Evolutionary conservation across 2,329 filamentous ascomycete genomes (phyloP), one percentile per base, ranked within the genome.

Genomic region (Dichotomopilus funicola): DNA sequence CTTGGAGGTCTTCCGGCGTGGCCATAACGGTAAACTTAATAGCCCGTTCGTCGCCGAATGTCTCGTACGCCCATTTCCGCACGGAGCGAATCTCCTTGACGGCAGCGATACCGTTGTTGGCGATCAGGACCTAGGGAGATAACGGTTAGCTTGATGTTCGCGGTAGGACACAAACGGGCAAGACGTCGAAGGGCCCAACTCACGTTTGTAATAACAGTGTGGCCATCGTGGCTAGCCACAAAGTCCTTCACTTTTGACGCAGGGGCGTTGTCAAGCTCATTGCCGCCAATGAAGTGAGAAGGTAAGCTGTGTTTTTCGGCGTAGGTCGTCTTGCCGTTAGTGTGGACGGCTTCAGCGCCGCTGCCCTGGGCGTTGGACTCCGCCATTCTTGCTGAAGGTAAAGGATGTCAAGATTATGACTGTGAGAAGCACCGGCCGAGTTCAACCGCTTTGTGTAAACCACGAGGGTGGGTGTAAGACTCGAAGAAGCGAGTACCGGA

Each of bases 21-120:
- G 94, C 94, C 94, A 99, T 99, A 71, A 99, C 94, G 61, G 94
- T 99, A 78, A 99, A 99, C 71, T 97, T 91, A 70, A 99, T 96
- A 66, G 92, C 94, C 69, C 88, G 85, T 79, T 99, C 94, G 75
- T 99, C 91, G 76, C 94, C 92, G 71, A 99, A 99, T 6, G 89
- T 95, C 77, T 99, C 94, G 85, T 99, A 99, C 59, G 94, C 94
- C 94, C 94, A 99, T 91, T 97, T 99, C 74, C 94, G 88, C 70
- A 99, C 92, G 58, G 92, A 97, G 73, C 94, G 86, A 71, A 99
- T 99, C 76, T 99, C 94, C 77, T 99, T 99, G 73, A 99, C 94
- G 70, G 94, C 94, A 51, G 94, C 94, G 73, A 99, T 99, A 81
- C 94, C 94, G 78, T 99, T 99, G 80, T 99, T 99, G 72, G 94